Evolutionary conservation across 1,139 yeast species (phyloP).

Genomic region (Pneumocystis jirovecii): DNA sequence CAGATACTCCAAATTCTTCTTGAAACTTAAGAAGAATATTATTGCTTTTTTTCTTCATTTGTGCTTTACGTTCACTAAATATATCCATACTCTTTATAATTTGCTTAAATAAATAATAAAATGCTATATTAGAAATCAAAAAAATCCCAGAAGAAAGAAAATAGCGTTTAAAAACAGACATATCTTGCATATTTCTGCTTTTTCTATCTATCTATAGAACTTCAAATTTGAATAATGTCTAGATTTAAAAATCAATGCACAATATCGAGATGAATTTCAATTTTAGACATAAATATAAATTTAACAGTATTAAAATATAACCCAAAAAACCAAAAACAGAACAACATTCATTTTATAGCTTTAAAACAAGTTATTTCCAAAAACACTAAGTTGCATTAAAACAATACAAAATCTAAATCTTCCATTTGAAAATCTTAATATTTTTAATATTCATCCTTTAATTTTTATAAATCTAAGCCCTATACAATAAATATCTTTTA

Average conservation of each 20-base stretch:
- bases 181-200: neutral
- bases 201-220: neutral
- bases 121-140: neutral
- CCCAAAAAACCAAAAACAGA: no score
- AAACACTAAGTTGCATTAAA: no score
- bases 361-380: no score
- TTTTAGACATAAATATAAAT: no score
- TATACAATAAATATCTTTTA: neutral
- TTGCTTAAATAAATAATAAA: neutral
- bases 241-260: neutral
- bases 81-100: slow-evolving; percentile 2
- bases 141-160: neutral
- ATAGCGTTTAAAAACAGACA: neutral
- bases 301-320: no score
- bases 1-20: slow-evolving; percentile 33
- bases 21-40: neutral
- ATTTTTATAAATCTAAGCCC: no score
- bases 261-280: neutral
- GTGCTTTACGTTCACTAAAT: slow-evolving; percentile 1
- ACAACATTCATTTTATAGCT: no score
- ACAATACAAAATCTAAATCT: no score
- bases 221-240: neutral
- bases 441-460: no score
- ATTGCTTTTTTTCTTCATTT: slow-evolving; percentile 2
- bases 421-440: no score